These are phyloP conservation scores for Trebouxia gelatinosa DNA, from an alignment of 163 green algal genomes.

Conservation along the genomic window DNA sequence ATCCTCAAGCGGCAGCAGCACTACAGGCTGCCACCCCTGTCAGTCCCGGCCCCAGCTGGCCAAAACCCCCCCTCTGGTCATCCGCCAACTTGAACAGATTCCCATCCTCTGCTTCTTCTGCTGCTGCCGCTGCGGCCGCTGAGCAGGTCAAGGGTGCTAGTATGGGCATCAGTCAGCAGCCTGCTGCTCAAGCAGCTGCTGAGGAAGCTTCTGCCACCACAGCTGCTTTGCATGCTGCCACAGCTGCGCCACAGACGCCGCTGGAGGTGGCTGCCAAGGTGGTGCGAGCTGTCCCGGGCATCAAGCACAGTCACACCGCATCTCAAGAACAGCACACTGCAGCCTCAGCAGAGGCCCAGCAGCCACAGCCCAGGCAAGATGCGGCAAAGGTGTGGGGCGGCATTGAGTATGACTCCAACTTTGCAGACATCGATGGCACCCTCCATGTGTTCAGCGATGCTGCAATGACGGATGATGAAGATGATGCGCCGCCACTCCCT, in stretches of 20 bases:
- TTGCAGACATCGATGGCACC: constrained; percentile 16
- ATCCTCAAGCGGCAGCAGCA: not conserved
- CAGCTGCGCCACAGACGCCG: not conserved
- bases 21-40: constrained; percentile 14
- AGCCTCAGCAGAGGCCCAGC: not conserved
- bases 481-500: not conserved
- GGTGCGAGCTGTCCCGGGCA: not conserved
- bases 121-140: not conserved
- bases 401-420: constrained; percentile 24
- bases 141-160: not conserved
- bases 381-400: not conserved
- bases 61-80: constrained; percentile 6
- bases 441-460: constrained; percentile 25
- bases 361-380: not conserved
- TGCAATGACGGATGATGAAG: not conserved
- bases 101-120: not conserved
- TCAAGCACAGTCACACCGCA: not conserved
- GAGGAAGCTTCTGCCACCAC: not conserved
- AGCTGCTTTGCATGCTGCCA: constrained; percentile 6
- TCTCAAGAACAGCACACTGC: not conserved
- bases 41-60: not conserved
- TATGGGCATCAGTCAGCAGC: not conserved
- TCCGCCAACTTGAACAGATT: not conserved
- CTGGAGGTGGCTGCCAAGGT: constrained; percentile 1
- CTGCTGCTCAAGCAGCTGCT: not conserved